Conservation (phyloP, 1,284 basidiomycete species). For the Heterobasidion annosum region DNA sequence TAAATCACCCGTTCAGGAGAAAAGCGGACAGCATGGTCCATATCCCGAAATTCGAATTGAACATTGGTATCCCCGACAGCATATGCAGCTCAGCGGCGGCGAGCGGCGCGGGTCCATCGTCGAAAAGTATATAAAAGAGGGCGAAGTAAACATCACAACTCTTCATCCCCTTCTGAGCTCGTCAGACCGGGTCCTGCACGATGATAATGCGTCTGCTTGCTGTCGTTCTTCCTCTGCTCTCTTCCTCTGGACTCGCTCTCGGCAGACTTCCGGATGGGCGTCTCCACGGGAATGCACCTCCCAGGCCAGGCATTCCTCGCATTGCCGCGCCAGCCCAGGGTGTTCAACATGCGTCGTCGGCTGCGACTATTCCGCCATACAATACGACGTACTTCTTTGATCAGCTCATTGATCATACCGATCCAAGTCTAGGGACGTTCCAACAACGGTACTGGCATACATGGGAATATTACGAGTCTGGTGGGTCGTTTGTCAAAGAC, state of each 20-base stretch:
- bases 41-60: no score
- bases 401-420: conserved; percentile 65
- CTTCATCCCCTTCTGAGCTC: no score
- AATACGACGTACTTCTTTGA: conserved; percentile 53
- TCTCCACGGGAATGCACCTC: neutral
- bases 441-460: conserved; percentile 65
- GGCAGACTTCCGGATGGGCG: neutral
- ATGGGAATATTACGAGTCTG: conserved; percentile 50
- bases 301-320: neutral
- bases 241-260: neutral
- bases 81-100: no score
- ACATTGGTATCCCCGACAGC: no score
- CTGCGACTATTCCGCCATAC: conserved; percentile 2
- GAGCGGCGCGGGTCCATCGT: no score
- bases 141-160: no score
- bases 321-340: neutral
- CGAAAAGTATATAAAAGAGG: no score
- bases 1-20: no score
- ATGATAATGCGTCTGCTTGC: neutral
- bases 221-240: neutral
- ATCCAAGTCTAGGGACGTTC: conserved; percentile 63
- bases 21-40: no score
- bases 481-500: conserved; percentile 18
- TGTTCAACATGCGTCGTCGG: neutral
- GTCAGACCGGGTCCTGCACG: neutral